Evolutionary conservation across 2,329 filamentous ascomycete species (phyloP), one percentile per base, ranked within the genome.

Genomic region (Dactylella cylindrospora): DNA sequence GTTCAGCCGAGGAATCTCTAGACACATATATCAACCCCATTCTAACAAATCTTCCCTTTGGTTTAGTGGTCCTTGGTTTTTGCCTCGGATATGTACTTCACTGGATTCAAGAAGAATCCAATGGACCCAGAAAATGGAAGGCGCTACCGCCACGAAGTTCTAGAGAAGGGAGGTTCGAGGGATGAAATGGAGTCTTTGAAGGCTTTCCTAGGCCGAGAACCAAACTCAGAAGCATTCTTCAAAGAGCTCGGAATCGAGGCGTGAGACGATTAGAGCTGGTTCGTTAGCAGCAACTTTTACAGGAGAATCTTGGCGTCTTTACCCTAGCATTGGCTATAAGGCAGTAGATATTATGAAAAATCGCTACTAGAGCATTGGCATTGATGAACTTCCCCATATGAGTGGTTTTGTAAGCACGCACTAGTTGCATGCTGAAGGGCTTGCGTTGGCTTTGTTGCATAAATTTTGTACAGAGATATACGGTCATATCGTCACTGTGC

Each of bases 61-160:
- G 3, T 19, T 5, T 39, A 54, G 26, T 85, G 81, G 65, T 88
- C 84, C 1, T 81, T 88, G 72, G 88, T 93, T 13, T 93, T 90
- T 74, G 87, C 84, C 17, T 80, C 85, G 20, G 88, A 94, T 73
- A 91, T 94, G 86, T 94, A 91, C 77, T 83, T 88, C 74, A 80
- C 80, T 0, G 84, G 86, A 39, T 93, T 93, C 75, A 84, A 85
- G 75, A 77, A 80, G 67, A 78, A 90, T 71, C 88, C 88, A 0
- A 90, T 91, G 86, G 81, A 90, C 71, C 78, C 78, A 25, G 80
- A 79, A 66, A 82, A 89, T 71, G 88, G 88, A 1, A 78, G 87
- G 10, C 75, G 86, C 57, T 93, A 91, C 74, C 79, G 88, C 49
- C 84, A 89, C 72, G 86, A 82, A 0, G 86, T 93, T 17, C 76